phyloP scores from a whole-genome alignment of 2,329 filamentous ascomycete species.

The Penicillium sp. region DNA sequence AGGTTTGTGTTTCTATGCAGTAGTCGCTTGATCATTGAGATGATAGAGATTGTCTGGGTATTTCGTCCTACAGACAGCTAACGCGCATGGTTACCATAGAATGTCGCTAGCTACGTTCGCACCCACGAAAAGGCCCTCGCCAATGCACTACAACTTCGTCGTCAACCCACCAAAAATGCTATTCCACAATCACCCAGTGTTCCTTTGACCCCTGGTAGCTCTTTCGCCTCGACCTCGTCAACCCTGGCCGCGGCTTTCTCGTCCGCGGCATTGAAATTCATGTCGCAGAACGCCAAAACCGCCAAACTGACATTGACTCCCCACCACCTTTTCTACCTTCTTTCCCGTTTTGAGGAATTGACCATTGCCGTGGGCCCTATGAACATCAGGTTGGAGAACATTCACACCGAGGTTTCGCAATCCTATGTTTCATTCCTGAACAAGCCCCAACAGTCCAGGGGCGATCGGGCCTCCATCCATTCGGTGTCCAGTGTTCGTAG shows the following conservation, averaged over 20 bases:
- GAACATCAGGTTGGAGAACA: constrained; percentile 92
- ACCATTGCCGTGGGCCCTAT: constrained; percentile 88
- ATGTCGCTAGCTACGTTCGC: constrained; percentile 91
- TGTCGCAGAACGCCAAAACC: constrained; percentile 80
- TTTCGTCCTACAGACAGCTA: background rate
- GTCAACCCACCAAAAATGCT: constrained; percentile 67
- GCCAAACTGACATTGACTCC: constrained; percentile 90
- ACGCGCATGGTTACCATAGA: constrained; percentile 52
- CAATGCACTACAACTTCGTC: constrained; percentile 85
- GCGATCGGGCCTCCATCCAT: constrained; percentile 86
- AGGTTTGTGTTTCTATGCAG: constrained; percentile 30
- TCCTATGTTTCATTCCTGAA: constrained; percentile 94
- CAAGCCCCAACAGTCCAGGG: constrained; percentile 75
- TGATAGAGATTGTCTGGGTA: background rate
- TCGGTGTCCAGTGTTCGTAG: constrained; percentile 96
- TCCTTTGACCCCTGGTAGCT: constrained; percentile 52
- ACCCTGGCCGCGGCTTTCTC: constrained; percentile 80
- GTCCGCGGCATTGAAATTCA: constrained; percentile 78
- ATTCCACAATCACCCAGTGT: constrained; percentile 52
- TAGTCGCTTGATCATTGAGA: background rate
- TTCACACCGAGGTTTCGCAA: constrained; percentile 81
- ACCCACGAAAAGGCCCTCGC: constrained; percentile 96
- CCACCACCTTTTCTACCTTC: constrained; percentile 93
- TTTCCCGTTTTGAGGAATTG: constrained; percentile 92
- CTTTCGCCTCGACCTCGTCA: constrained; percentile 67